Evolutionary conservation across 768 basidiomycete species (phyloP).

Genomic region (Leccinum subtestaceum): DNA sequence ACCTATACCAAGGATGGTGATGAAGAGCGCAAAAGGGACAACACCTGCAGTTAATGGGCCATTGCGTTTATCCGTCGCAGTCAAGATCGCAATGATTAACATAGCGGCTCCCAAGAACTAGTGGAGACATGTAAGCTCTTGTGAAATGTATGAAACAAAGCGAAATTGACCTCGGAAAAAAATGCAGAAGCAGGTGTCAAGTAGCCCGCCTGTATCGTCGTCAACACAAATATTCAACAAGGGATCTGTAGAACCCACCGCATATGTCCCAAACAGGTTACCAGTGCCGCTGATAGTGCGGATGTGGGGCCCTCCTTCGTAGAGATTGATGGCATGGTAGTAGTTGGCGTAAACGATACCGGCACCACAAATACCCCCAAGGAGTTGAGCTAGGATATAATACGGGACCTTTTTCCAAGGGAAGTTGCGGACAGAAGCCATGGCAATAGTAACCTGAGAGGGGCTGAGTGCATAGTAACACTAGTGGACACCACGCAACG

Average conservation of each 20-base stretch:
- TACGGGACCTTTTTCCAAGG: constrained; percentile 79
- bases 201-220: constrained; percentile 33
- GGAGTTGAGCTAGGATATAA: constrained; percentile 60
- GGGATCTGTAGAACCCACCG: constrained; percentile 38
- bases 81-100: constrained; percentile 54
- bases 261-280: constrained; percentile 57
- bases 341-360: constrained; percentile 62
- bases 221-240: constrained; percentile 9
- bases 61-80: constrained; percentile 53
- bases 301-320: constrained; percentile 52
- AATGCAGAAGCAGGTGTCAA: constrained; percentile 44
- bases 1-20: constrained; percentile 57
- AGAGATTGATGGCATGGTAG: constrained; percentile 63
- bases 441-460: constrained; percentile 59
- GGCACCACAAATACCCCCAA: constrained; percentile 61
- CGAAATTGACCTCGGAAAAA: constrained; percentile 40
- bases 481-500: constrained; percentile 10
- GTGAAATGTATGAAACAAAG: not conserved
- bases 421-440: constrained; percentile 69
- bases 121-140: not conserved
- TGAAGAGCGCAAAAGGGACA: constrained; percentile 53
- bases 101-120: constrained; percentile 57
- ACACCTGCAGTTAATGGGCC: constrained; percentile 47
- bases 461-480: not conserved
- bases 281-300: constrained; percentile 61